These are phyloP conservation scores for Stipa capillata DNA, from an alignment of 176 grass and related monocot genomes.

Conservation along the genomic window DNA sequence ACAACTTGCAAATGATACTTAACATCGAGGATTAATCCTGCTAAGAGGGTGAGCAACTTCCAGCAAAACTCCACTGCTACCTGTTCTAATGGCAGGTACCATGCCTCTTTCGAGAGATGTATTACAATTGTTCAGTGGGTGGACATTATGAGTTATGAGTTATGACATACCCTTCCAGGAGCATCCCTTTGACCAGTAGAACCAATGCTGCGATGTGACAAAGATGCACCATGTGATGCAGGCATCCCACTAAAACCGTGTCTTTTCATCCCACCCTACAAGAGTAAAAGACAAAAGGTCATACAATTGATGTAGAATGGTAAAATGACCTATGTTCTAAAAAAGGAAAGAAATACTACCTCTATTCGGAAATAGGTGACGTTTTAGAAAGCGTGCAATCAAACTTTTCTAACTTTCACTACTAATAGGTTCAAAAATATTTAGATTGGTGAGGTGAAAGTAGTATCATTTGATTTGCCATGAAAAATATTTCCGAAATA, in stretches of 20 bases:
- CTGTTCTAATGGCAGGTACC: slow-evolving; percentile 1
- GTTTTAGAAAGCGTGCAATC: too few relatives aligned
- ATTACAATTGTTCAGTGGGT: slow-evolving; percentile 2
- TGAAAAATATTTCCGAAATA: too few relatives aligned
- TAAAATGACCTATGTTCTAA: slow-evolving; percentile 1
- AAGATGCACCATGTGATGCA: slow-evolving; percentile 94
- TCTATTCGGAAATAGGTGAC: too few relatives aligned
- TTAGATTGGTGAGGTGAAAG: too few relatives aligned
- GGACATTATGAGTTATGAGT: slow-evolving; percentile 1
- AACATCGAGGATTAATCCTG: not conserved
- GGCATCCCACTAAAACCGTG: slow-evolving; percentile 60
- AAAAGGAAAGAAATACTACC: not conserved
- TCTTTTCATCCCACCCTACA: slow-evolving; percentile 97
- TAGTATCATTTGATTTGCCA: too few relatives aligned
- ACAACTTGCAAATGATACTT: not conserved
- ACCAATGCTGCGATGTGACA: slow-evolving; percentile 84
- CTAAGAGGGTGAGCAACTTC: not conserved
- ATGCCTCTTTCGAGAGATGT: not conserved
- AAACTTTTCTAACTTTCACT: too few relatives aligned
- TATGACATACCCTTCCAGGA: slow-evolving; percentile 79
- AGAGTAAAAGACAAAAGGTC: not conserved
- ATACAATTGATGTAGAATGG: not conserved
- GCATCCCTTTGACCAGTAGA: slow-evolving; percentile 98
- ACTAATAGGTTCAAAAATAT: too few relatives aligned
- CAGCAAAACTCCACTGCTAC: not conserved